Percentiles rank a stretch among this genome's conserved stretches.
Evolutionary conservation across 208 protist genomes (phyloP).

Genomic region (Leishmania aethiopica): DNA sequence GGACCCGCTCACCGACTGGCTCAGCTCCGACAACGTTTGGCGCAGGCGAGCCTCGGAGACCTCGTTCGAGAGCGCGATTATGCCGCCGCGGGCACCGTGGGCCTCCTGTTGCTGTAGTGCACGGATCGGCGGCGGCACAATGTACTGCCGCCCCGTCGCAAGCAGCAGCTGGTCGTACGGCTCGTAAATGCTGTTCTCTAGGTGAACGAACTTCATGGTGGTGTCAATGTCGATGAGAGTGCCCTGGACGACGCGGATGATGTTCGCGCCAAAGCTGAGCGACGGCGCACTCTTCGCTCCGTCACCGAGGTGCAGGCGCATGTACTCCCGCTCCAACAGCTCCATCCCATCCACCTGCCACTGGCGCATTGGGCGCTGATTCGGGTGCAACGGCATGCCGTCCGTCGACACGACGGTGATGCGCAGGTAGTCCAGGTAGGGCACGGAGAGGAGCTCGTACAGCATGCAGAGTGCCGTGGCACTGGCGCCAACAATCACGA

Average conservation of each 20-base stretch:
- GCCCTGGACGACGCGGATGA: constrained; percentile 73
- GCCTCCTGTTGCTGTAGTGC: constrained; percentile 67
- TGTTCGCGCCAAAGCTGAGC: constrained; percentile 26
- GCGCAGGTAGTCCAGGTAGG: constrained; percentile 88
- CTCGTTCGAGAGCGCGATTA: constrained; percentile 66
- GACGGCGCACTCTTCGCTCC: constrained; percentile 9
- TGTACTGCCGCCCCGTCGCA: constrained; percentile 88
- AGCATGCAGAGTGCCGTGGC: constrained; percentile 80
- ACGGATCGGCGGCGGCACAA: constrained; percentile 62
- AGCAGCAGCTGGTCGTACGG: constrained; percentile 93
- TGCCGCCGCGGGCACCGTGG: constrained; percentile 42
- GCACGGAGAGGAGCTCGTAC: constrained; percentile 72
- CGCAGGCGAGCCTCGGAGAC: constrained; percentile 57
- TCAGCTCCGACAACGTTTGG: constrained; percentile 64
- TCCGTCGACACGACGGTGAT: constrained; percentile 88
- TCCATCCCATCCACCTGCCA: constrained; percentile 80
- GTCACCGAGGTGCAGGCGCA: constrained; percentile 43
- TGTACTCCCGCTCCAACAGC: constrained; percentile 84
- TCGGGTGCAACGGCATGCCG: constrained; percentile 79
- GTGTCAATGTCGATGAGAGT: constrained; percentile 90
- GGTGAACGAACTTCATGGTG: constrained; percentile 67
- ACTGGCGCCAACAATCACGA: constrained; percentile 88
- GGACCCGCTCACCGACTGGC: constrained; percentile 57
- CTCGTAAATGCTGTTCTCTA: constrained; percentile 87
- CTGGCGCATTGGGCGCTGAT: constrained; percentile 43